phyloP scores from a whole-genome alignment of 164 flowering plant species.

The Houttuynia cordata region DNA sequence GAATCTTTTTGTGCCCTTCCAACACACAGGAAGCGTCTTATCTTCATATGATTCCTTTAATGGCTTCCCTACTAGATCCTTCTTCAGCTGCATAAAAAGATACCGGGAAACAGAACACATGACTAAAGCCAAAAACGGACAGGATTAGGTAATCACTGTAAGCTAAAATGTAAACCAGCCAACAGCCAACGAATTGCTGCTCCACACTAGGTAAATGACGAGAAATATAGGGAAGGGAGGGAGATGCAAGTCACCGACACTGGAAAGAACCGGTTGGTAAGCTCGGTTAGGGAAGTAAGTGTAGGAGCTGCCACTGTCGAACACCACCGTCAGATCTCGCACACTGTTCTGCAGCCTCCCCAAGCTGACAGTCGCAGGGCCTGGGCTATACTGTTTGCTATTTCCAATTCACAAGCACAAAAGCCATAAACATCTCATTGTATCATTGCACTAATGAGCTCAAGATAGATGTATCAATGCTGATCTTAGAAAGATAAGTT shows the following conservation, averaged over 20 bases:
- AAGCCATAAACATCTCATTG: not conserved
- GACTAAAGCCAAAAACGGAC: too few relatives aligned
- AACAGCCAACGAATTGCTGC: too few relatives aligned
- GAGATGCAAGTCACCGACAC: slow-evolving; percentile 46
- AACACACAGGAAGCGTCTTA: slow-evolving; percentile 59
- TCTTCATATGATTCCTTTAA: slow-evolving; percentile 41
- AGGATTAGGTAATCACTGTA: too few relatives aligned
- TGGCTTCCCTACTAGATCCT: slow-evolving; percentile 38
- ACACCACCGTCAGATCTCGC: slow-evolving; percentile 37
- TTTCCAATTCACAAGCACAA: not conserved
- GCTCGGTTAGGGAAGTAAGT: slow-evolving; percentile 54
- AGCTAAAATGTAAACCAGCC: too few relatives aligned
- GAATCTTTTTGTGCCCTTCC: slow-evolving; percentile 68
- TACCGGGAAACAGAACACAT: too few relatives aligned
- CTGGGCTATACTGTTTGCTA: slow-evolving; percentile 75
- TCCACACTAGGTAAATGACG: too few relatives aligned
- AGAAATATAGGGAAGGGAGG: too few relatives aligned
- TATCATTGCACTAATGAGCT: too few relatives aligned
- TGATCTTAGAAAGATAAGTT: too few relatives aligned
- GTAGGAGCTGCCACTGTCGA: slow-evolving; percentile 94
- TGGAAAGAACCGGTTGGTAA: slow-evolving; percentile 40
- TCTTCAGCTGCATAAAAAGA: slow-evolving; percentile 39
- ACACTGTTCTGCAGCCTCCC: slow-evolving; percentile 41
- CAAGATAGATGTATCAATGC: too few relatives aligned
- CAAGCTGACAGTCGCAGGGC: slow-evolving; percentile 43